These are phyloP conservation scores for Paecilomyces sp. DNA, from an alignment of 2,329 filamentous ascomycete species.

Conservation along the genomic window DNA sequence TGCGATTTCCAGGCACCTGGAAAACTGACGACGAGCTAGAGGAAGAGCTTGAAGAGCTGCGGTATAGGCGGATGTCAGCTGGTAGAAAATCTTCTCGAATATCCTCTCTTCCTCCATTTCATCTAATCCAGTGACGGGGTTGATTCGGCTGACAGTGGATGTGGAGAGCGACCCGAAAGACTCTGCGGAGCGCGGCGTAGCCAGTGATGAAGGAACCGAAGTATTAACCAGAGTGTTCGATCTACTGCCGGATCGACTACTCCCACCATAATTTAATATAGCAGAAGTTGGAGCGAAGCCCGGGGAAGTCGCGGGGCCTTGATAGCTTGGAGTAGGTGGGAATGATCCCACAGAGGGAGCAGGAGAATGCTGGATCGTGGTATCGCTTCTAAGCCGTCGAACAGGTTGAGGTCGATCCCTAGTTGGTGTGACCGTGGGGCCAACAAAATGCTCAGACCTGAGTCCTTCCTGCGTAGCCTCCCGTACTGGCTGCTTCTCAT, in stretches of 20 bases:
- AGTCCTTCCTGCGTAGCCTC: conserved; percentile 22
- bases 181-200: conserved; percentile 73
- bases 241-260: conserved; percentile 44
- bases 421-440: conserved; percentile 37
- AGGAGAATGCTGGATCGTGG: conserved; percentile 41
- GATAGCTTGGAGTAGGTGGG: conserved; percentile 21
- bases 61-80: conserved; percentile 66
- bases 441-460: conserved; percentile 20
- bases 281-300: conserved; percentile 22
- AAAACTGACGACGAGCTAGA: conserved; percentile 60
- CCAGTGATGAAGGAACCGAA: conserved; percentile 40
- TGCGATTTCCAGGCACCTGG: conserved; percentile 56
- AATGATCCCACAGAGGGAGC: conserved; percentile 21
- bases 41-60: conserved; percentile 67
- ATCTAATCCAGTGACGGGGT: conserved; percentile 53
- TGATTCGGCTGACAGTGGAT: conserved; percentile 43
- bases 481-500: conserved; percentile 18
- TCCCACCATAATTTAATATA: conserved; percentile 21
- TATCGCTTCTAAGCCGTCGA: conserved; percentile 44
- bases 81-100: conserved; percentile 77
- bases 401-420: conserved; percentile 37
- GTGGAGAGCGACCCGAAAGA: conserved; percentile 55
- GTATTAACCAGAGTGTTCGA: conserved; percentile 47
- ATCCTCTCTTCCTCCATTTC: conserved; percentile 68
- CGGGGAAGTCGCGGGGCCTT: conserved; percentile 21